Evolutionary conservation across 352 stramenopile species (phyloP), one percentile per base, ranked within the genome.

Genomic region (Peronospora belbahrii): DNA sequence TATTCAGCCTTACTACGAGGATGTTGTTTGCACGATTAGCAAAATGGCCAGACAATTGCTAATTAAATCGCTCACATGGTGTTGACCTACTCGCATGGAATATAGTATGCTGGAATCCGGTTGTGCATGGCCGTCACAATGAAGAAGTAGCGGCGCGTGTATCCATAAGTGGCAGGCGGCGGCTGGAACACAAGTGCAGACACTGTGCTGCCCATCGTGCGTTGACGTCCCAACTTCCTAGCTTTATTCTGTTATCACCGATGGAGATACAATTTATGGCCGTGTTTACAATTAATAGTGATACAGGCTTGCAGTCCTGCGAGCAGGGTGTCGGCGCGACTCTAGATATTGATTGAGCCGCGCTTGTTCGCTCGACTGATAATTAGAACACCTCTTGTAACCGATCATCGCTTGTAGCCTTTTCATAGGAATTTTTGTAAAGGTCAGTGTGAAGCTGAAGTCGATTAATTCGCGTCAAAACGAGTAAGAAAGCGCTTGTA

Each of bases 81-180:
- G 18, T 28, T 10, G 36, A 68, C 72, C 7, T 67, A 94, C 82
- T 88, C 70, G 48, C 83, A 70, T 63, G 95, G 83, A 52, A 98
- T 95, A 65, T 92, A 98, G 58, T 98, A 98, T 9, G 93, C 91
- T 4, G 90, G 86, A 56, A 98, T 98, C 20, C 78, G 70, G 53
- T 85, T 80, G 51, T 90, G 77, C 51, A 82, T 77, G 14, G 75
- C 56, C 17, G 87, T 98, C 27, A 83, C 85, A 8, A 98, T 77
- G 75, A 95, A 97, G 45, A 97, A 97, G 57, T 97, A 96, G 39
- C 85, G 74, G 42, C 81, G 62, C 24, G 74, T 88, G 54, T 76
- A 83, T 25, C 68, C 65, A 46, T 94, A 95, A 11, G 74, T 84
- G 17, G 75, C 48, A 22, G 59, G 52, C 20, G 86, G 86, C n/a